These are phyloP conservation scores for Ceratopteris richardii DNA, from an alignment of 75 land plant species.

Conservation along the genomic window DNA sequence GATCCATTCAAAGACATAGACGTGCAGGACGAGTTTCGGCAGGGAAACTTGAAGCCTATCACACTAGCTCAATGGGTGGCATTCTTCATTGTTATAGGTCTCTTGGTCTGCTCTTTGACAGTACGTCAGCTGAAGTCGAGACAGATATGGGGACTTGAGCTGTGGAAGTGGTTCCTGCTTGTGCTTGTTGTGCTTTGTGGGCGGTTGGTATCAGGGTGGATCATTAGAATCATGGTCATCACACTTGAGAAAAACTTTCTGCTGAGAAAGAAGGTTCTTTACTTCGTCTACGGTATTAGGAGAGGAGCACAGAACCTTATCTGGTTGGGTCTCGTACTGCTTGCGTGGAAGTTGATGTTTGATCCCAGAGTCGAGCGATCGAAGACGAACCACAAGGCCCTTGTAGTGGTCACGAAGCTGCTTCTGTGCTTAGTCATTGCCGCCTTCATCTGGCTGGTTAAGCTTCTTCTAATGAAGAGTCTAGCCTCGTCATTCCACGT, in stretches of 20 bases:
- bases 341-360: slow-evolving; percentile 70
- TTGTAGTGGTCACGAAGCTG: slow-evolving; percentile 41
- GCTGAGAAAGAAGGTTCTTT: slow-evolving; percentile 64
- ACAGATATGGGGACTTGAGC: slow-evolving; percentile 39
- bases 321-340: slow-evolving; percentile 67
- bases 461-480: slow-evolving; percentile 60
- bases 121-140: slow-evolving; percentile 16
- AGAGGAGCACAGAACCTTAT: slow-evolving; percentile 72
- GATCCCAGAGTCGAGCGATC: slow-evolving; percentile 38
- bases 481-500: slow-evolving; percentile 69
- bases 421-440: slow-evolving; percentile 52
- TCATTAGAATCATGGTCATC: slow-evolving; percentile 51
- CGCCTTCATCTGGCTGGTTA: slow-evolving; percentile 45
- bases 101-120: slow-evolving; percentile 38
- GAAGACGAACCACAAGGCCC: slow-evolving; percentile 8
- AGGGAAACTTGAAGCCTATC: slow-evolving; percentile 13
- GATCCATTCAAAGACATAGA: slow-evolving; percentile 70
- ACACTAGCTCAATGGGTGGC: slow-evolving; percentile 47
- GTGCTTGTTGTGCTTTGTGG: slow-evolving; percentile 68
- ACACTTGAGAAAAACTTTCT: slow-evolving; percentile 67
- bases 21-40: slow-evolving; percentile 48
- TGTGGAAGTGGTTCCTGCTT: slow-evolving; percentile 81
- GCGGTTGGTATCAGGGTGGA: slow-evolving; percentile 81
- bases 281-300: slow-evolving; percentile 78
- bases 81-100: slow-evolving; percentile 39